Evolutionary conservation across 345 rosid species (phyloP).

Genomic region (Microthlaspi erraticum): DNA sequence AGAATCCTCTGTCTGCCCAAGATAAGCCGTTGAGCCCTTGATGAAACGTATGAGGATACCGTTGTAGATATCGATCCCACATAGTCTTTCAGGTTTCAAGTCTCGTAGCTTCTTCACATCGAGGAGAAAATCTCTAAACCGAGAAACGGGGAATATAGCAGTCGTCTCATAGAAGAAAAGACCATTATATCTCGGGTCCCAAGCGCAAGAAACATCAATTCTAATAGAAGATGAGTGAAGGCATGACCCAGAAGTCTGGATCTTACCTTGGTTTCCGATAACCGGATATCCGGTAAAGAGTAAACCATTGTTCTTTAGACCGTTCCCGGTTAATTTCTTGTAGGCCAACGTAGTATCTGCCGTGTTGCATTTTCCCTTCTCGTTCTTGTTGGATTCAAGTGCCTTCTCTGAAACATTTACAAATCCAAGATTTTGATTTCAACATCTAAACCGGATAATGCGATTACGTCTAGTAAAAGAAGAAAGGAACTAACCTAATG

Average conservation of each 20-base stretch:
- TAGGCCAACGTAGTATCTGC: slow-evolving; percentile 57
- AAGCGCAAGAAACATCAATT: slow-evolving; percentile 59
- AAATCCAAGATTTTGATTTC: background rate
- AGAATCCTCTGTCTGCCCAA: slow-evolving; percentile 86
- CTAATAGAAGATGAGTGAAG: slow-evolving; percentile 59
- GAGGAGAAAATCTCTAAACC: slow-evolving; percentile 57
- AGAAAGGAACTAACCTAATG: slow-evolving; percentile 53
- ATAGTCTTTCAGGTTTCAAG: slow-evolving; percentile 58
- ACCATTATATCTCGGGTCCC: slow-evolving; percentile 82
- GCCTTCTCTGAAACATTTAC: slow-evolving; percentile 60
- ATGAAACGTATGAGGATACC: slow-evolving; percentile 78
- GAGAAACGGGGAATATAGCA: slow-evolving; percentile 58
- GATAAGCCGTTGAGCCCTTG: slow-evolving; percentile 69
- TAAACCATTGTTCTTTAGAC: slow-evolving; percentile 68
- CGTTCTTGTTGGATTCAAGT: slow-evolving; percentile 55
- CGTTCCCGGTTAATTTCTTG: slow-evolving; percentile 71
- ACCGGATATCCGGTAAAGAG: slow-evolving; percentile 81
- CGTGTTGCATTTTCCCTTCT: slow-evolving; percentile 59
- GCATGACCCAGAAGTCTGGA: slow-evolving; percentile 87
- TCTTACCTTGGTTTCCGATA: slow-evolving; percentile 76
- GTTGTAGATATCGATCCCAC: slow-evolving; percentile 72
- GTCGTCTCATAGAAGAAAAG: slow-evolving; percentile 82
- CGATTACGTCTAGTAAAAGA: background rate
- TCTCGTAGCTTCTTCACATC: slow-evolving; percentile 74
- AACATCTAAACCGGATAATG: slow-evolving; percentile 6